These are phyloP conservation scores for Wickerhamiella slavikovae DNA, from an alignment of 805 yeast genomes.

Conservation along the genomic window DNA sequence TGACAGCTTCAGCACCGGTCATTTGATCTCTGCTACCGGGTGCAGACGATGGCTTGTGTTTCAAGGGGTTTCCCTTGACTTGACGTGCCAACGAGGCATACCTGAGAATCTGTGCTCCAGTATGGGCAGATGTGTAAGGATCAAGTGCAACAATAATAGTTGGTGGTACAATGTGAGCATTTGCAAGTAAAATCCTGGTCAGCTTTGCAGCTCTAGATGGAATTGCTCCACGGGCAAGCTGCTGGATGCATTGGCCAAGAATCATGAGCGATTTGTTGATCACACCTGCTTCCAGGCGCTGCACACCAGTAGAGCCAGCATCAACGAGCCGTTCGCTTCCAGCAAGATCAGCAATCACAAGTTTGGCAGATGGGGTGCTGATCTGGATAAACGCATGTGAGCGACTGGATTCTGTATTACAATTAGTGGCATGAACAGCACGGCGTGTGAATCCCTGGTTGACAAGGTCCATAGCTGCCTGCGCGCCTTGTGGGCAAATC, in stretches of 20 bases:
- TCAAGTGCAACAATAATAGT: conserved; percentile 23
- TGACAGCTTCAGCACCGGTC: too few species aligned
- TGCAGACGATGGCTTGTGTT: too few species aligned
- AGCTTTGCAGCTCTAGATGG: conserved; percentile 26
- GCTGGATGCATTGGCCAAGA: conserved; percentile 27
- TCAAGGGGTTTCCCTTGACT: conserved; percentile 1
- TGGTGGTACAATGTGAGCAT: conserved; percentile 8
- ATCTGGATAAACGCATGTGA: conserved; percentile 32
- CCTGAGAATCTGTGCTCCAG: conserved; percentile 16
- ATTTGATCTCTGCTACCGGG: too few species aligned
- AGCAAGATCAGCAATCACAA: conserved; percentile 32
- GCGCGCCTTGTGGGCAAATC: conserved; percentile 18
- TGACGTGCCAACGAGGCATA: conserved; percentile 15
- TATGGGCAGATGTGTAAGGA: conserved; percentile 21
- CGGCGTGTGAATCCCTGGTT: conserved; percentile 22
- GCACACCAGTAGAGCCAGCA: conserved; percentile 26
- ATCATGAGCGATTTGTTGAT: conserved; percentile 30
- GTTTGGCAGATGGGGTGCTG: conserved; percentile 18
- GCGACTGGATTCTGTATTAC: conserved; percentile 26
- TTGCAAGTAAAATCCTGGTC: conserved; percentile 28
- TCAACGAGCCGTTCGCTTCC: conserved; percentile 31
- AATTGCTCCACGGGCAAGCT: conserved; percentile 18
- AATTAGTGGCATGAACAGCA: conserved; percentile 24
- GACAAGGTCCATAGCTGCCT: conserved; percentile 22
- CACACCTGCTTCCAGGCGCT: conserved; percentile 27